Evolutionary conservation across 139 green algal genomes (phyloP), one percentile per base, ranked within the genome.

Genomic region (Parachlorella kessleri): DNA sequence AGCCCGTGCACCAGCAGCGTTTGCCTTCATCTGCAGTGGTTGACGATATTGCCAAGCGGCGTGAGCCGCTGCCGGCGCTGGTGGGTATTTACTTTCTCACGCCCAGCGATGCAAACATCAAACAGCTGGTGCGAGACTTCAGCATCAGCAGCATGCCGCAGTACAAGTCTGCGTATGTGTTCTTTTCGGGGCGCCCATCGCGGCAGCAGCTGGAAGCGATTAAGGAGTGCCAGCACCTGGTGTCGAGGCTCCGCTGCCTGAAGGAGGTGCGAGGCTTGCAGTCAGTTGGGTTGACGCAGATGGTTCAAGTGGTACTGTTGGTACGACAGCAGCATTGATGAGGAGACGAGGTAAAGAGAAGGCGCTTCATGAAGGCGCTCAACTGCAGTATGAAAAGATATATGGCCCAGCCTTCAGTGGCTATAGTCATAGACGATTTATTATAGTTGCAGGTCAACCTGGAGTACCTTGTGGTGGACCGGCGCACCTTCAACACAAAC

Each of bases 1-100:
- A 5, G 28, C 32, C 38, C n/a, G 4, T 30, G 6, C 36, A 53
- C 3, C 67, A 77, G 55, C 66, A 39, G 77, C 90, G 28, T 85
- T 75, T 4, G 64, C 88, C 3, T 30, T 48, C n/a, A 6, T 14
- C 67, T 85, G 70, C 85, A 92, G 88, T 91, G 72, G 93, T 97
- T 39, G 93, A 97, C 65, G 90, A 96, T 80, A 70, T 97, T 3
- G 33, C 69, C 14, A 93, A 93, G 77, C 67, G 66, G 1, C 84
- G 94, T 0, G 84, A 98, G 85, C 91, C 94, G 18, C 76, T 95
- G 73, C 86, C 86, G 3, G 68, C 80, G 9, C 78, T 94, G 55
- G 76, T 86, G 32, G 95, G 86, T 23, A 82, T 98, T 7, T 98
- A 98, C 80, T 98, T 98, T 81, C 92, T 98, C 37, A 89, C 87